phyloP scores from a whole-genome alignment of 2,329 filamentous ascomycete genomes.

The Fusarium marasasianum region DNA sequence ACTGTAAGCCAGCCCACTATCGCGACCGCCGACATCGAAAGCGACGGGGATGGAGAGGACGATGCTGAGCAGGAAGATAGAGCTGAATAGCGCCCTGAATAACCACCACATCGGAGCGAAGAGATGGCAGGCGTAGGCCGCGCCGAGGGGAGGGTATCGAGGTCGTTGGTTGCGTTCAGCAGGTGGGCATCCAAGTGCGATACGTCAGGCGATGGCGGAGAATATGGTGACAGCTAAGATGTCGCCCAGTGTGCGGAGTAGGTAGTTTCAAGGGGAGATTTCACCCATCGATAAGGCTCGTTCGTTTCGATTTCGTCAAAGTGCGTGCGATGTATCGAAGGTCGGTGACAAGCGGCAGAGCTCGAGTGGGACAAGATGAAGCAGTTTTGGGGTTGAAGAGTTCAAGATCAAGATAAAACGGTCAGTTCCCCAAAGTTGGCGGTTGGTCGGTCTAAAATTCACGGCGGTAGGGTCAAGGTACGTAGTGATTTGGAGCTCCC shows the following conservation, averaged over 20 bases:
- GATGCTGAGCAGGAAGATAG: conserved; percentile 88
- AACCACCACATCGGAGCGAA: conserved; percentile 78
- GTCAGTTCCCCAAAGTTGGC: conserved; percentile 19
- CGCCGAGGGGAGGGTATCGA: conserved; percentile 36
- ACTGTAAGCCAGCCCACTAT: conserved; percentile 93
- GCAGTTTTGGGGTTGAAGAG: conserved; percentile 3
- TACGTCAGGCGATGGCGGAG: conserved; percentile 12
- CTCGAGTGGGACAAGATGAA: background rate
- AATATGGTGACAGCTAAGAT: conserved; percentile 15
- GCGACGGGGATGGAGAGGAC: conserved; percentile 95
- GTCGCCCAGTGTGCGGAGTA: conserved; percentile 23
- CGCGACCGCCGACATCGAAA: conserved; percentile 96
- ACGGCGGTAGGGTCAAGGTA: conserved; percentile 9
- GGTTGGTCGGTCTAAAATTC: conserved; percentile 18
- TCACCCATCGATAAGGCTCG: conserved; percentile 34
- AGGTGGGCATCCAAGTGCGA: conserved; percentile 31
- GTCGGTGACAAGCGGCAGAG: conserved; percentile 23
- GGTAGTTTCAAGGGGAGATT: conserved; percentile 19
- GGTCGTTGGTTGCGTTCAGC: conserved; percentile 20
- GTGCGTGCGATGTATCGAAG: conserved; percentile 24
- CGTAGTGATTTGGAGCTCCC: conserved; percentile 21
- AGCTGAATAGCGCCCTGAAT: conserved; percentile 80
- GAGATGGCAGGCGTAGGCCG: conserved; percentile 43
- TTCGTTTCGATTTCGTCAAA: conserved; percentile 27
- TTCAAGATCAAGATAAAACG: conserved; percentile 13